Percentiles rank a stretch among this genome's conserved stretches.
Evolutionary conservation across 2,329 filamentous ascomycete species (phyloP).

Genomic region (Calonectria multiphialidica): DNA sequence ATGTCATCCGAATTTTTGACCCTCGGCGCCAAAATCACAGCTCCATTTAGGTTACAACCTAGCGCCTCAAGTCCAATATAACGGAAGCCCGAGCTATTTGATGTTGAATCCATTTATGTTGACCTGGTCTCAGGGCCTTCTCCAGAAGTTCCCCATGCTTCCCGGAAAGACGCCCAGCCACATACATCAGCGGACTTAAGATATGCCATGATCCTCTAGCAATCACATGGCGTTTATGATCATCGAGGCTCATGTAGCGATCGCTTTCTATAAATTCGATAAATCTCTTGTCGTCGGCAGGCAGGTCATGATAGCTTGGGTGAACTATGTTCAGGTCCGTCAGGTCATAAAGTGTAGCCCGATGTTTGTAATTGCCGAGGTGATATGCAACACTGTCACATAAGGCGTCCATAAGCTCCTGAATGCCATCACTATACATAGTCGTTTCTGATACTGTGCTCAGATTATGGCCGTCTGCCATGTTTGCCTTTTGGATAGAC

Average conservation of each 20-base stretch:
- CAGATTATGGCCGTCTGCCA: no score
- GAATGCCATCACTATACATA: neutral
- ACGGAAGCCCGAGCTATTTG: neutral
- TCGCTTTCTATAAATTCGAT: slow-evolving; percentile 4
- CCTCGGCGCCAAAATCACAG: neutral
- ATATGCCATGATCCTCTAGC: slow-evolving; percentile 19
- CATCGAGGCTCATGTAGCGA: slow-evolving; percentile 1
- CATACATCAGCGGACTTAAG: neutral
- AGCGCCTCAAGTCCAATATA: neutral
- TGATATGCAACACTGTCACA: slow-evolving; percentile 24
- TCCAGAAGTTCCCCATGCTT: neutral
- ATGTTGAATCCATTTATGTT: slow-evolving; percentile 6
- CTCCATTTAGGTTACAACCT: no score
- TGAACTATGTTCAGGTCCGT: slow-evolving; percentile 1
- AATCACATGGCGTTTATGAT: slow-evolving; percentile 10
- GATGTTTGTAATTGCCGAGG: slow-evolving; percentile 16
- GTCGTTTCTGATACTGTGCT: neutral
- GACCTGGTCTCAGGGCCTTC: slow-evolving; percentile 1
- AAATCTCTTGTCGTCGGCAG: neutral
- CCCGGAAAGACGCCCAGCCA: neutral
- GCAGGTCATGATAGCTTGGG: slow-evolving; percentile 23
- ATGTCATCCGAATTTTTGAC: neutral
- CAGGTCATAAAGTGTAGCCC: slow-evolving; percentile 6
- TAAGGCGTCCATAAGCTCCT: slow-evolving; percentile 15
- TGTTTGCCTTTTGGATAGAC: no score